Evolutionary conservation across 208 protist genomes (phyloP), one percentile per base, ranked within the genome.

Genomic region (Naegleria lovaniensis): DNA sequence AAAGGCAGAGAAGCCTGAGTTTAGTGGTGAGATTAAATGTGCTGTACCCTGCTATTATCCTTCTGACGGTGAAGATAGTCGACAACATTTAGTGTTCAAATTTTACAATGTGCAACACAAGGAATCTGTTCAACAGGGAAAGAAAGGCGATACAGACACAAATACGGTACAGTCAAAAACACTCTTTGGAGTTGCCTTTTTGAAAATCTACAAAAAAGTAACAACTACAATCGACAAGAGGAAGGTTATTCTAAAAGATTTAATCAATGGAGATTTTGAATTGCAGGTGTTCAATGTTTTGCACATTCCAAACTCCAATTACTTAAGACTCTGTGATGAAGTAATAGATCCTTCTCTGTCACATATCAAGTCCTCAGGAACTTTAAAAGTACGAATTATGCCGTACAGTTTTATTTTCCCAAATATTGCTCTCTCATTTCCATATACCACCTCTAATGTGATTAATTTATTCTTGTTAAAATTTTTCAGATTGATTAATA

Each of bases 21-120:
- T 85, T 85, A 36, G 22, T 85, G 79, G 41, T 43, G 79, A 85
- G 41, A 39, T 85, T 22, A 85, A 85, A 43, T 85, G 79, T 85
- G 9, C 6, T 43, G 9, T 79, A 36, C 67, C 67, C 6, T 36
- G 16, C 29, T 33, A 13, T 36, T 43, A 43, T 43, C n/a, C 36
- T n/a, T 25, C 75, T 13, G 33, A 85, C 0, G 15, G 22, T 85
- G 79, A 43, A 39, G 36, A 85, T 85, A 43, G 38, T 43, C 4
- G 55, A 67, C 75, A 83, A 40, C 79, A 85, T 25, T 85, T 85
- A 43, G 13, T 85, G 19, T 85, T 85, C 36, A 39, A 33, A 43
- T 85, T 85, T 33, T 85, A 43, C 36, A 85, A 85, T 85, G 36
- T 85, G 1, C 6, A 33, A 22, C 79, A 85, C 36, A 85, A 43